Base-by-base conservation (phyloP, 208 protist species). In the Leishmania gerbilli region DNA sequence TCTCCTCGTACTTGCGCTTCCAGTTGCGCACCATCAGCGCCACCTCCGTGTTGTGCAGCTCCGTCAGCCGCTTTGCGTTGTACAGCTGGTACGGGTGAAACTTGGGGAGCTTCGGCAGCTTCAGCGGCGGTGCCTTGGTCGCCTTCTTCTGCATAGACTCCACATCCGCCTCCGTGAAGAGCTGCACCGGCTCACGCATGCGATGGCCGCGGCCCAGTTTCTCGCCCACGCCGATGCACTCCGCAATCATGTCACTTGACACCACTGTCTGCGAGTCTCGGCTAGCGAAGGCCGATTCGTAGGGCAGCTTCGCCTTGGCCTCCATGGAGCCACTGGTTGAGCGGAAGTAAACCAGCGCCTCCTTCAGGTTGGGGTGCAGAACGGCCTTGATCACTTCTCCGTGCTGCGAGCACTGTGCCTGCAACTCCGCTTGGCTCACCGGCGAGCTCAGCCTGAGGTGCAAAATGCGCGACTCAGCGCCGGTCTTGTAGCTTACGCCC, bases 401-500 rank as follows among this genome's bases (percentile, higher is more conserved):
- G 81, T 91, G 90, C 71, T 87, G 67, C 11, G 88, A 88, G 83
- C 94, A 97, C 77, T 96, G 84, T 51, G 49, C 76, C 64, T 95
- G 88, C 40, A 98, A 81, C 40, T 94, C 90, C 49, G 87, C 81
- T 76, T 96, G 92, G 19, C 92, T 80, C 60, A 96, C 83, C 64
- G 90, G 88, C 37, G 78, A 79, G 27, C 68, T 27, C 62, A 97
- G 87, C 42, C 84, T 77, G 6, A 96, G 19, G 84, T 97, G 90
- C 51, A 98, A 80, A 79, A 95, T 93, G 68, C 91, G 90, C 27
- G 94, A 89, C 82, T 97, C 92, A 0, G 82, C 85, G 4, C 91
- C 93, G 13, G 79, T 69, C 72, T 93, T 91, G 88, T 94, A 99
- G 84, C 97, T 97, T 5, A 99, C 87, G 56, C 98, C 98, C 69